Percentiles rank a stretch among this genome's conserved stretches.
Evolutionary conservation across 2,329 filamentous ascomycete species (phyloP).

Genomic region (Zasmidium cellare): DNA sequence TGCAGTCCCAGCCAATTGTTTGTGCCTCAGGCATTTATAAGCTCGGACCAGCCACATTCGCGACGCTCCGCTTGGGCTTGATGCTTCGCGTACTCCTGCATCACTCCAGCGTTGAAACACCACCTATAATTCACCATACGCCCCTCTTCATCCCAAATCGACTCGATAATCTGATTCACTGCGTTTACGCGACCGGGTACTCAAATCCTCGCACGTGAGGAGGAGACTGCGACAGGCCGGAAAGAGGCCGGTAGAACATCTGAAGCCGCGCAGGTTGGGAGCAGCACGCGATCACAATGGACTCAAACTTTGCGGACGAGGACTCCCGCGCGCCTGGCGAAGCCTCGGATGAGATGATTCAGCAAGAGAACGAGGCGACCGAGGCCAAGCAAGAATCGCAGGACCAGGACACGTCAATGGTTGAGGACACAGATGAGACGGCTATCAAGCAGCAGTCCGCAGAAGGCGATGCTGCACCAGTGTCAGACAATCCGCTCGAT

Average conservation of each 20-base stretch:
- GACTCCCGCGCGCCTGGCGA: constrained; percentile 32
- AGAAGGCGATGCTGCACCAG: constrained; percentile 20
- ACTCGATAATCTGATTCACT: neutral
- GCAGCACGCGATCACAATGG: constrained; percentile 5
- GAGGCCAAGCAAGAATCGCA: constrained; percentile 31
- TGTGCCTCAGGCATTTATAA: no score
- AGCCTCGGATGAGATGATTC: constrained; percentile 37
- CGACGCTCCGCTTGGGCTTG: neutral
- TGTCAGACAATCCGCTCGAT: constrained; percentile 41
- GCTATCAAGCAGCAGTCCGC: constrained; percentile 19
- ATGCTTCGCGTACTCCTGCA: neutral
- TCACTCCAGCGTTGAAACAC: neutral
- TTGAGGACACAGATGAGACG: constrained; percentile 29
- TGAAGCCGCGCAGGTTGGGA: neutral
- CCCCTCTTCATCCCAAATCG: neutral
- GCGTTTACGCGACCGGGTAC: neutral
- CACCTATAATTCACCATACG: neutral
- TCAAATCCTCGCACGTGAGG: neutral
- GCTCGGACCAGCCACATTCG: neutral
- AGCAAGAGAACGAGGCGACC: constrained; percentile 35
- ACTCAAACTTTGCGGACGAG: constrained; percentile 31
- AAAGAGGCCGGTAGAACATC: neutral
- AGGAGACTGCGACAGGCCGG: neutral
- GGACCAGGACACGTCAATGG: constrained; percentile 36
- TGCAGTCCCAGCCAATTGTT: no score